phyloP scores from a whole-genome alignment of 2,329 filamentous ascomycete species.

The Akanthomyces lecanii region DNA sequence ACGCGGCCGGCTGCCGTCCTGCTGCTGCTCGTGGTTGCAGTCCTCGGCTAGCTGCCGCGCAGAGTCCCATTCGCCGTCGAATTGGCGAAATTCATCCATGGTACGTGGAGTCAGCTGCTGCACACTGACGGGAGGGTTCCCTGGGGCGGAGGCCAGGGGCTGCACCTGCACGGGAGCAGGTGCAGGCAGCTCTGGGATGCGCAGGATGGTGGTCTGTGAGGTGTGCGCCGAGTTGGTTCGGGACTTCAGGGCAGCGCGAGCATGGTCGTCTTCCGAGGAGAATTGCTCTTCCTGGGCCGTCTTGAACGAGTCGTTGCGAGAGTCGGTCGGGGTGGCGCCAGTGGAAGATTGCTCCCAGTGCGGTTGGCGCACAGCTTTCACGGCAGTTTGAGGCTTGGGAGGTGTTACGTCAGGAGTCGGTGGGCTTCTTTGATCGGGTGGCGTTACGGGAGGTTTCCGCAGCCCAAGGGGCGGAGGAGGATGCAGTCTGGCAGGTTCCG shows the following conservation, averaged over 20 bases:
- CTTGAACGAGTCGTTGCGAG: slow-evolving; percentile 65
- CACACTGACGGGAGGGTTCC: slow-evolving; percentile 22
- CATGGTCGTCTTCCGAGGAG: slow-evolving; percentile 57
- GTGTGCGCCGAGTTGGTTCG: slow-evolving; percentile 36
- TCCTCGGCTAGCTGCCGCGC: slow-evolving; percentile 23
- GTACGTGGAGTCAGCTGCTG: slow-evolving; percentile 35
- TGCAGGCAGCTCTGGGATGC: slow-evolving; percentile 26
- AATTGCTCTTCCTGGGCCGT: slow-evolving; percentile 64
- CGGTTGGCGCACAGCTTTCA: slow-evolving; percentile 43
- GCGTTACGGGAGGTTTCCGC: slow-evolving; percentile 50
- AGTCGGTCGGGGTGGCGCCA: slow-evolving; percentile 54
- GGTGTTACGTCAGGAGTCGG: slow-evolving; percentile 75
- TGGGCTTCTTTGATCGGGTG: slow-evolving; percentile 61
- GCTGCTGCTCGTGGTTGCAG: slow-evolving; percentile 41
- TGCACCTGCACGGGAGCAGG: slow-evolving; percentile 39
- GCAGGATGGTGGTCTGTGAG: slow-evolving; percentile 43
- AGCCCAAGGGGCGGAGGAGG: slow-evolving; percentile 28
- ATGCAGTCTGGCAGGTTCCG: slow-evolving; percentile 35
- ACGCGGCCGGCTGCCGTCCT: slow-evolving; percentile 50
- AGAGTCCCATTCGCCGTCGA: slow-evolving; percentile 54
- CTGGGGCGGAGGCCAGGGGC: slow-evolving; percentile 38
- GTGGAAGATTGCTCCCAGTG: slow-evolving; percentile 47
- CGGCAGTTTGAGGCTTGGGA: slow-evolving; percentile 47
- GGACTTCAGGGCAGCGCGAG: slow-evolving; percentile 39
- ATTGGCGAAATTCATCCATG: slow-evolving; percentile 48